A percentile compares a stretch with the other conserved stretches of the same genome.
These are phyloP conservation scores for Taxillus chinensis DNA, from an alignment of 164 flowering plant species.

Conservation along the genomic window DNA sequence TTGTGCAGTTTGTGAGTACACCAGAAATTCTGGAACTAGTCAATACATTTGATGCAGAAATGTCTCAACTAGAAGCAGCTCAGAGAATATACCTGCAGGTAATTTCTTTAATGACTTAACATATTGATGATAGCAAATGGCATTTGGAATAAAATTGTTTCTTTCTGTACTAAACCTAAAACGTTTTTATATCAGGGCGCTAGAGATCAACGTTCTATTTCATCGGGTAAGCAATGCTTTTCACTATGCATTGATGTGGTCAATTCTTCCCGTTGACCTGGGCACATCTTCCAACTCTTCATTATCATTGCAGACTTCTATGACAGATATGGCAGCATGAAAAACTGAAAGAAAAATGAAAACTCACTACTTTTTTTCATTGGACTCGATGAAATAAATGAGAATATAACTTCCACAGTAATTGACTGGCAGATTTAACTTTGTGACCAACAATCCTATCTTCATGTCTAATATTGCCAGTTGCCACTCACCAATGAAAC, in stretches of 20 bases:
- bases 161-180: conserved; percentile 12
- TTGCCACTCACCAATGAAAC: too few relatives aligned
- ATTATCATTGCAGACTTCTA: too few relatives aligned
- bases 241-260: not conserved
- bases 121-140: not conserved
- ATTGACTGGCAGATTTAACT: too few relatives aligned
- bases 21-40: conserved; percentile 86
- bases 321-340: too few relatives aligned
- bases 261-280: too few relatives aligned
- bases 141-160: not conserved
- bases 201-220: conserved; percentile 39
- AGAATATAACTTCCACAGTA: too few relatives aligned
- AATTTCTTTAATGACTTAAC: conserved; percentile 4
- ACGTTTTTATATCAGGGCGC: conserved; percentile 43
- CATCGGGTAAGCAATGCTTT: conserved; percentile 23
- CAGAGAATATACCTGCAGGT: conserved; percentile 83
- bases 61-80: conserved; percentile 92
- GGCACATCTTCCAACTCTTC: too few relatives aligned
- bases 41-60: conserved; percentile 76
- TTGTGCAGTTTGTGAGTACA: conserved; percentile 90
- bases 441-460: too few relatives aligned
- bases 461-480: too few relatives aligned
- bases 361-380: too few relatives aligned
- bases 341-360: too few relatives aligned
- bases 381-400: too few relatives aligned